phyloP scores from a whole-genome alignment of 2,329 filamentous ascomycete genomes.

The Tolypocladium inflatum region DNA sequence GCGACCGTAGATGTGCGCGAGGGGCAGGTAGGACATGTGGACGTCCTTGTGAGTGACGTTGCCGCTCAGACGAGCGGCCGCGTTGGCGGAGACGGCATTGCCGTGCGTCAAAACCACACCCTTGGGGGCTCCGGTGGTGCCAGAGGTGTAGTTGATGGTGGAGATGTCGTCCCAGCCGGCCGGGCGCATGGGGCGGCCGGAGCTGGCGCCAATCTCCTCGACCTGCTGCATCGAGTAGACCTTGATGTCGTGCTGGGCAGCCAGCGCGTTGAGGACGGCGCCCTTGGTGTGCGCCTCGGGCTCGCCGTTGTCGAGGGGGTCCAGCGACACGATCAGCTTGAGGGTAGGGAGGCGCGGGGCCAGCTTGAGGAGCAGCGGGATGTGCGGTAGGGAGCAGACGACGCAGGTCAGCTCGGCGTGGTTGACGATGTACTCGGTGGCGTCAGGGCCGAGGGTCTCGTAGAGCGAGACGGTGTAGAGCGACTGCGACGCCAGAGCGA shows the following conservation, averaged over 20 bases:
- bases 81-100: constrained; percentile 67
- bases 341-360: constrained; percentile 65
- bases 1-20: constrained; percentile 91
- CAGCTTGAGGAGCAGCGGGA: constrained; percentile 73
- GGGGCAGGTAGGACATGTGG: constrained; percentile 77
- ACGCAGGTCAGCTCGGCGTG: constrained; percentile 71
- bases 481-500: constrained; percentile 78
- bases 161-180: constrained; percentile 67
- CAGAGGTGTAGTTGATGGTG: constrained; percentile 88
- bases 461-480: constrained; percentile 91
- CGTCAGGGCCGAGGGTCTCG: constrained; percentile 85
- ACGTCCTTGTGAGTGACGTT: constrained; percentile 46
- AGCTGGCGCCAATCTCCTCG: constrained; percentile 66
- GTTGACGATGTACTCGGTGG: constrained; percentile 93
- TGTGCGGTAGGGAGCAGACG: constrained; percentile 69
- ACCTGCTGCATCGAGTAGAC: constrained; percentile 75
- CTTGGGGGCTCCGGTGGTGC: constrained; percentile 75
- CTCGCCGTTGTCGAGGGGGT: constrained; percentile 74
- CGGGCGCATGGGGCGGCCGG: constrained; percentile 60
- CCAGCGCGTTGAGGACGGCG: constrained; percentile 66
- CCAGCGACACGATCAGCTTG: constrained; percentile 82
- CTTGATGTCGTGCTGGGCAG: constrained; percentile 61
- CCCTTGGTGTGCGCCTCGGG: constrained; percentile 68
- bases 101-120: constrained; percentile 75
- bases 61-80: constrained; percentile 47